These are phyloP conservation scores for Tylopilus balloui DNA, from an alignment of 768 basidiomycete genomes.

Conservation along the genomic window DNA sequence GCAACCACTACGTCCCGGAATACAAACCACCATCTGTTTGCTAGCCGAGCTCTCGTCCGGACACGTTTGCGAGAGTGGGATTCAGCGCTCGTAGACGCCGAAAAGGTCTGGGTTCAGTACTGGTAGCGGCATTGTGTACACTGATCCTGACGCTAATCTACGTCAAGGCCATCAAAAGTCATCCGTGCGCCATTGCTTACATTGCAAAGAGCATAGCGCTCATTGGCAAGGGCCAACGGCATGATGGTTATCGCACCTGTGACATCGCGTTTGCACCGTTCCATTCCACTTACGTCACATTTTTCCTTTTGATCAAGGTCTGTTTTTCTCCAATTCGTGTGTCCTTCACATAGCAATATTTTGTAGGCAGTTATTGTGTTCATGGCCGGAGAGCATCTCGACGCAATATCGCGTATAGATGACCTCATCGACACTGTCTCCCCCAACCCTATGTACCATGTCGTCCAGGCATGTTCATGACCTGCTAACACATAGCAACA, in stretches of 20 bases:
- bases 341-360: too few species aligned
- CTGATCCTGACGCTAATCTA: neutral
- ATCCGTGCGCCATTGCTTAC: neutral
- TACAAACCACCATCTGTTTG: too few species aligned
- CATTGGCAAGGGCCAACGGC: too few species aligned
- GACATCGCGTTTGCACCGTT: too few species aligned
- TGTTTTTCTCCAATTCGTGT: neutral
- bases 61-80: neutral
- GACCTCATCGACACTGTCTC: neutral
- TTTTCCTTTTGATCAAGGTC: too few species aligned
- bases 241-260: too few species aligned
- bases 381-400: neutral
- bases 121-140: fast-evolving
- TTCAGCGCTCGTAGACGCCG: neutral
- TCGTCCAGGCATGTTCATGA: neutral
- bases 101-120: neutral
- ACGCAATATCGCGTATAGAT: neutral
- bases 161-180: neutral
- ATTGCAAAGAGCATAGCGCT: neutral
- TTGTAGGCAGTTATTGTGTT: neutral
- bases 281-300: too few species aligned
- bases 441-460: neutral
- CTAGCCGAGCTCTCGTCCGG: neutral
- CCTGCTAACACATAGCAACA: neutral
- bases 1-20: too few species aligned